These are phyloP conservation scores for Leptoxyphium fumago DNA, from an alignment of 2,329 filamentous ascomycete genomes.

Conservation along the genomic window DNA sequence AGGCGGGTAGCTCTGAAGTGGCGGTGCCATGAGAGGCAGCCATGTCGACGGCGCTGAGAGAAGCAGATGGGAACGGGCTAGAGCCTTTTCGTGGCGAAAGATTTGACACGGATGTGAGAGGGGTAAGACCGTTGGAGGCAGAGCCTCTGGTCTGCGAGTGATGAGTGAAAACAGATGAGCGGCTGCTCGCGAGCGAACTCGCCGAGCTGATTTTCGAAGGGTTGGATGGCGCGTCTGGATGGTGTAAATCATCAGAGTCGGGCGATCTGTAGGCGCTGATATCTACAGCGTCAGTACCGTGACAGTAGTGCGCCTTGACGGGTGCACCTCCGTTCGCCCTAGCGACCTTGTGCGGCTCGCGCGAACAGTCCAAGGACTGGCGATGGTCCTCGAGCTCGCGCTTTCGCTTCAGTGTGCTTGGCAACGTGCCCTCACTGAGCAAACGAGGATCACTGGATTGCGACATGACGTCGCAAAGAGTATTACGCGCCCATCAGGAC, in stretches of 20 bases:
- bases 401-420: constrained; percentile 17
- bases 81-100: constrained; percentile 46
- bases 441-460: constrained; percentile 12
- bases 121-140: constrained; percentile 43
- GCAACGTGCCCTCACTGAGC: constrained; percentile 9
- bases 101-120: constrained; percentile 47
- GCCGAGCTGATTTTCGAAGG: constrained; percentile 41
- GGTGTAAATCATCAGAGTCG: constrained; percentile 15
- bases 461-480: constrained; percentile 15
- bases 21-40: constrained; percentile 11
- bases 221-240: constrained; percentile 17
- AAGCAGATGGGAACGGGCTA: constrained; percentile 30
- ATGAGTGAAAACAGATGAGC: constrained; percentile 56
- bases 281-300: constrained; percentile 1
- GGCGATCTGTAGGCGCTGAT: constrained; percentile 13
- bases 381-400: constrained; percentile 1
- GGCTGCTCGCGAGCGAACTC: constrained; percentile 55
- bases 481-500: neutral
- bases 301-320: constrained; percentile 1
- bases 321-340: constrained; percentile 4
- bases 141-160: constrained; percentile 35
- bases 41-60: constrained; percentile 14
- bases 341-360: constrained; percentile 4
- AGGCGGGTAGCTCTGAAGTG: constrained; percentile 10
- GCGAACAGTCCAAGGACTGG: neutral